Evolutionary conservation across 2,329 filamentous ascomycete species (phyloP), one percentile per base, ranked within the genome.

Genomic region (Myriosclerotinia curreyana): DNA sequence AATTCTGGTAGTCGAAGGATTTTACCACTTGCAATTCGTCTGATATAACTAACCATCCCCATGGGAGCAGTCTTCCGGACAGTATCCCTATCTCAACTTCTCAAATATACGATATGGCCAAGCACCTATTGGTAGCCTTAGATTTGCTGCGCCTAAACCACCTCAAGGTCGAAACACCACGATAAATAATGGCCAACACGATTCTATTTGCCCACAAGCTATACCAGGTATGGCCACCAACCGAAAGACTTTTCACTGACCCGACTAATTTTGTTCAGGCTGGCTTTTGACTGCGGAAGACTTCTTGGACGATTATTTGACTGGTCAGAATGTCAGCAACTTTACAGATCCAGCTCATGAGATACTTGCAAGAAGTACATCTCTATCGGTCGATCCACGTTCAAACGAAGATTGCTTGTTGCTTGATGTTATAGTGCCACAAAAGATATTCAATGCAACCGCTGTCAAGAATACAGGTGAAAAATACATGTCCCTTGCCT

Each of bases 61-160:
- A 25, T 53, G 22, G 36, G 74, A 74, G 36, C 36, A 66, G 52
- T 34, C 72, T 72, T 64, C 64, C 48, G 42, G 74, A 1, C 59
- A 69, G 42, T 76, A 76, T 58, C 31, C 22, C 40, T 22, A 42
- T n/a, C 76, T 76, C 67, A 72, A 71, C 20, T 79, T 78, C 68
- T 73, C 68, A 62, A 79, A 79, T 14, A 77, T 81, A 52, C 72
- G 78, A 28, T 81, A 77, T 66, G 79, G 77, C 1, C 75, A 74
- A 5, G 71, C 78, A 17, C 78, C 79, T 11, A 66, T 75, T 0
- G 78, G 79, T n/a, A 66, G 73, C 22, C 71, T 80, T 9, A 74
- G 79, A 66, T 82, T 79, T 75, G 75, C 78, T 53, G 71, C 76
- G 28, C 79, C 79, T 2, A 60, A 71, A 15, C 72, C 5, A 73